Conservation (phyloP, 106 monocot species). For the Dendrobium officinale region DNA sequence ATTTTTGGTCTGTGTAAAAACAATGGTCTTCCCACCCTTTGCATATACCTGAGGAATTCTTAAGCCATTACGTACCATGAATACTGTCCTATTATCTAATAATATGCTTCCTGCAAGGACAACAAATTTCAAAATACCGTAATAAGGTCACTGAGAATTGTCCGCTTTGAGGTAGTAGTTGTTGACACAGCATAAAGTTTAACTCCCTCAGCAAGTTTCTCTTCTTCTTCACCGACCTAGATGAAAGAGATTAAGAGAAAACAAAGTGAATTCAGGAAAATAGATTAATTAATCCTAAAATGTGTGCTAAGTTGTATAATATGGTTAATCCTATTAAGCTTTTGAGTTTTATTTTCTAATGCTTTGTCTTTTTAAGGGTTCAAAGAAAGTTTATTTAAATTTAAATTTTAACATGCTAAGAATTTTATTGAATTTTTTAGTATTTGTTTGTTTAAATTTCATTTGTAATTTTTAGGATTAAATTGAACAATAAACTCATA, state of each 20-base stretch:
- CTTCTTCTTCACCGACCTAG: slow-evolving; percentile 93
- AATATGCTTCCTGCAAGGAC: neutral
- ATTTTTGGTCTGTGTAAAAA: slow-evolving; percentile 90
- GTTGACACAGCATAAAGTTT: slow-evolving; percentile 82
- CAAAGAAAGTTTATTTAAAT: too few species aligned
- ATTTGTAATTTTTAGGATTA: too few species aligned
- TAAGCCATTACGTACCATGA: neutral
- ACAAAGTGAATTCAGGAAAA: neutral
- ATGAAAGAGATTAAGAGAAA: slow-evolving; percentile 2
- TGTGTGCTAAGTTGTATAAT: too few species aligned
- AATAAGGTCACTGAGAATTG: slow-evolving; percentile 85
- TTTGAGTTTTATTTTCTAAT: too few species aligned
- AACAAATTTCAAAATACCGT: slow-evolving; percentile 50
- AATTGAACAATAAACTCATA: too few species aligned
- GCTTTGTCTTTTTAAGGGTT: too few species aligned
- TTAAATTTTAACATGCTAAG: too few species aligned
- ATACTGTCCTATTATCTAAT: neutral
- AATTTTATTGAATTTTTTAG: too few species aligned
- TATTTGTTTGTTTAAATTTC: too few species aligned
- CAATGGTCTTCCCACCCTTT: slow-evolving; percentile 94
- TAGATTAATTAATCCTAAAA: too few species aligned
- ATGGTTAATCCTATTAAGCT: too few species aligned
- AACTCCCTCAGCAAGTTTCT: slow-evolving; percentile 97
- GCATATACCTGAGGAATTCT: slow-evolving; percentile 66
- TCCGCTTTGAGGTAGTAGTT: slow-evolving; percentile 81